These are phyloP conservation scores for Phytophthora hibernalis DNA, from an alignment of 352 stramenopile genomes.

Conservation along the genomic window DNA sequence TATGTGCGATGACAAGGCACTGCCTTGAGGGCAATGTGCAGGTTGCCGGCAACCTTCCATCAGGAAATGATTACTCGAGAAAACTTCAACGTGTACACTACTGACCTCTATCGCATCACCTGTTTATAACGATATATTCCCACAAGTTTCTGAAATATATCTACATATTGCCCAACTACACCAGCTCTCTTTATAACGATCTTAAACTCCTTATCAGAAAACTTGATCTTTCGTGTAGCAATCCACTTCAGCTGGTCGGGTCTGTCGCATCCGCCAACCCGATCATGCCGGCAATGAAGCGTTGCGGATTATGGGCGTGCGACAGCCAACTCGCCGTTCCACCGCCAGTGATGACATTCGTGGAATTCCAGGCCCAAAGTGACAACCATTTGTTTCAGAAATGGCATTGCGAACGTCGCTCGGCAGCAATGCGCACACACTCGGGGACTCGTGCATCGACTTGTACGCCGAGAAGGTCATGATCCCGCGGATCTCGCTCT, in stretches of 20 bases:
- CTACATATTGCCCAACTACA: neutral
- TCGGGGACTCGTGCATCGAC: constrained; percentile 43
- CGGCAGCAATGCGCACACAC: constrained; percentile 12
- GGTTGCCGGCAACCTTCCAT: neutral
- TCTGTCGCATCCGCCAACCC: neutral
- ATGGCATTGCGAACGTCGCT: constrained; percentile 32
- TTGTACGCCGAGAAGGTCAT: constrained; percentile 53
- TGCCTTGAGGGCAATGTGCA: neutral
- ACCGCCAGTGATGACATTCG: no score
- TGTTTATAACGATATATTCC: neutral
- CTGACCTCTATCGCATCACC: neutral
- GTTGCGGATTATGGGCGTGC: constrained; percentile 9
- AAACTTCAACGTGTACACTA: neutral
- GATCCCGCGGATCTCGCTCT: constrained; percentile 49
- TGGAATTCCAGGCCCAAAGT: constrained; percentile 9
- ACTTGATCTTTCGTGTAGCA: constrained; percentile 10
- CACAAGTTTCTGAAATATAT: neutral
- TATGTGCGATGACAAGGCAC: neutral
- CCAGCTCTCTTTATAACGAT: neutral
- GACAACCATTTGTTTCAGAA: neutral
- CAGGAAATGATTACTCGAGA: constrained; percentile 2
- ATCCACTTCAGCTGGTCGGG: neutral
- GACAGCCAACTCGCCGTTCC: constrained; percentile 21
- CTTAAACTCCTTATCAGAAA: neutral
- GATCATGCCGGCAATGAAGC: neutral